These are phyloP conservation scores for Xylaria sp. DNA, from an alignment of 2,329 filamentous ascomycete genomes.

Conservation along the genomic window DNA sequence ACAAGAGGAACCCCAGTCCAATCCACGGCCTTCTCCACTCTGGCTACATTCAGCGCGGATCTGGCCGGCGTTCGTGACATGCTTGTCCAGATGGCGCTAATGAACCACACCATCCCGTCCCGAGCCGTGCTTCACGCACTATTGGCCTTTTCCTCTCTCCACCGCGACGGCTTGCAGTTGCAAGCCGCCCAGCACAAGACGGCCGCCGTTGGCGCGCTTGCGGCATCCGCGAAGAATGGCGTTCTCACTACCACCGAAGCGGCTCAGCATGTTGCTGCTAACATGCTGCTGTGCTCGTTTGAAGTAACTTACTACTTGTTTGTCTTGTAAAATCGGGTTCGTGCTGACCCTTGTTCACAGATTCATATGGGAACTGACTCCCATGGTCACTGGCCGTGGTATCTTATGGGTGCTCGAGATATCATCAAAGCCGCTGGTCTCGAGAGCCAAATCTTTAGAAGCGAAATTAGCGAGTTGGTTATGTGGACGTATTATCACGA, in stretches of 20 bases:
- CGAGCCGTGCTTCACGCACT: slow-evolving; percentile 36
- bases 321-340: background rate
- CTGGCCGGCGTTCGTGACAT: slow-evolving; percentile 23
- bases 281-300: slow-evolving; percentile 35
- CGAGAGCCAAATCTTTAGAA: slow-evolving; percentile 16
- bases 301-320: slow-evolving; percentile 17
- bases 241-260: slow-evolving; percentile 22
- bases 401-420: slow-evolving; percentile 31
- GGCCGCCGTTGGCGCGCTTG: slow-evolving; percentile 31
- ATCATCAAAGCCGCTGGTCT: slow-evolving; percentile 21
- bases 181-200: slow-evolving; percentile 34
- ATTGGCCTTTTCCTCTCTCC: slow-evolving; percentile 32
- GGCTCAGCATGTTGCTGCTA: slow-evolving; percentile 32
- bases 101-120: slow-evolving; percentile 24
- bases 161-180: slow-evolving; percentile 32
- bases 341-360: slow-evolving; percentile 16
- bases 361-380: slow-evolving; percentile 30
- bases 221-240: slow-evolving; percentile 28
- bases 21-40: slow-evolving; percentile 22
- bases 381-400: slow-evolving; percentile 33
- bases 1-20: slow-evolving; percentile 22
- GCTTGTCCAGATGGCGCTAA: slow-evolving; percentile 28
- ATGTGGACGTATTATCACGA: slow-evolving; percentile 35
- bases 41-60: slow-evolving; percentile 25
- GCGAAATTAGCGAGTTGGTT: slow-evolving; percentile 27